Percentiles rank a stretch among this genome's conserved stretches.
Evolutionary conservation across 139 green algal species (phyloP).

Genomic region (Micractinium sp.): DNA sequence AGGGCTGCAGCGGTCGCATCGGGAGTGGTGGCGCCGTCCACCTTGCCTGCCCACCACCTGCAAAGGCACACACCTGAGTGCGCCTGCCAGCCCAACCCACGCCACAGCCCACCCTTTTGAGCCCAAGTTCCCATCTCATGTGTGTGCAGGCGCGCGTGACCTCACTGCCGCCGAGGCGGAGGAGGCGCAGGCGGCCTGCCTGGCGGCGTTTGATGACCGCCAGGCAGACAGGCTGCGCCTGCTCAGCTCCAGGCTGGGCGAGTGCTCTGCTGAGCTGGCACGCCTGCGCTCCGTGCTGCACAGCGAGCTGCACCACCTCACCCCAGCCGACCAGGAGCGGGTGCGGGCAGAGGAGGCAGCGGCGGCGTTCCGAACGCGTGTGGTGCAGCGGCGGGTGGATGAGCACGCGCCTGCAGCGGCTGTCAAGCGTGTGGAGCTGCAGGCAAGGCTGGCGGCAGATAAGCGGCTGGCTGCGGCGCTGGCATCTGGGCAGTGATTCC

Average conservation of each 20-base stretch:
- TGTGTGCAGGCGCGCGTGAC: constrained; percentile 50
- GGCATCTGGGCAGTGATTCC: neutral
- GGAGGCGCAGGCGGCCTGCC: constrained; percentile 17
- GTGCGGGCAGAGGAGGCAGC: neutral
- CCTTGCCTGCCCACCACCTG: too few relatives aligned
- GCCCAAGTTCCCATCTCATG: neutral
- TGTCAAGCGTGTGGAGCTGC: neutral
- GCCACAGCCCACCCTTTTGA: too few relatives aligned
- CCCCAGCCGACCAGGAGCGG: neutral
- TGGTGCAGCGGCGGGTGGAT: constrained; percentile 2
- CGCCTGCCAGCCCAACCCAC: too few relatives aligned
- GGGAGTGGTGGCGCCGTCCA: too few relatives aligned
- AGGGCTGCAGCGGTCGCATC: too few relatives aligned
- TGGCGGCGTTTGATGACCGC: constrained; percentile 25
- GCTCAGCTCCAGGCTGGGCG: constrained; percentile 1
- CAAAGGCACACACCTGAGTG: too few relatives aligned
- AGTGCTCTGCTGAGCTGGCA: constrained; percentile 3
- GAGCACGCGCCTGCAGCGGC: neutral
- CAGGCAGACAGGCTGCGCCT: neutral
- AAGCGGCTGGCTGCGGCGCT: constrained; percentile 8
- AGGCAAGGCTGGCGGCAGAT: neutral
- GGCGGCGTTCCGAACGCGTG: constrained; percentile 2
- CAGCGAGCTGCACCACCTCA: constrained; percentile 17
- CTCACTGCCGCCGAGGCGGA: constrained; percentile 70
- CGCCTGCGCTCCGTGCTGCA: neutral